These are phyloP conservation scores for Neurospora sp. DNA, from an alignment of 495 filamentous ascomycete genomes.

Conservation along the genomic window DNA sequence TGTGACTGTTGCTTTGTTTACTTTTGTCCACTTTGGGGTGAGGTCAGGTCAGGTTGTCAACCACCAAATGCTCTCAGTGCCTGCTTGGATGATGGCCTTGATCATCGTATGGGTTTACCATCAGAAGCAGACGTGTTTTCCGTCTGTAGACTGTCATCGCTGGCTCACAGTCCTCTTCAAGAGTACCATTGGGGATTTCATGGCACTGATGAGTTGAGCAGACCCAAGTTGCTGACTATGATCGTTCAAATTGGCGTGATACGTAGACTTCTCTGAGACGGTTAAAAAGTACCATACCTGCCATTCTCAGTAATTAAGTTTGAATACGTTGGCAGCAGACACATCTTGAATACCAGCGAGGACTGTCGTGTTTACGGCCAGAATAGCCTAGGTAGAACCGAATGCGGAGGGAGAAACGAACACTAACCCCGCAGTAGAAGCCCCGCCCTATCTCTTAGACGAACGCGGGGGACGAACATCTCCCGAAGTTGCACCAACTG, in stretches of 20 bases:
- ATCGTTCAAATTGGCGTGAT: background rate
- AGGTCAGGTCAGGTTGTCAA: background rate
- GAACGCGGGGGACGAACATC: background rate
- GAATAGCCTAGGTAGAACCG: background rate
- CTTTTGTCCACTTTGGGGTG: background rate
- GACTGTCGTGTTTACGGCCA: background rate
- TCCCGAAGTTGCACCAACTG: background rate
- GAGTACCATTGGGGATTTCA: background rate
- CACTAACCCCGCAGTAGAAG: background rate
- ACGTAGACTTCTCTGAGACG: background rate
- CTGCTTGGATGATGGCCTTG: background rate
- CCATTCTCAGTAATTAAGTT: background rate
- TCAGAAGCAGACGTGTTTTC: background rate
- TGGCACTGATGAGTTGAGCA: background rate
- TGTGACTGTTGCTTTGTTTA: background rate
- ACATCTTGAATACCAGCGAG: background rate
- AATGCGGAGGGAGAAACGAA: background rate
- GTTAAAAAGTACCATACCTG: background rate
- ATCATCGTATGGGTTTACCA: background rate
- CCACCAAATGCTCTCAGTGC: background rate
- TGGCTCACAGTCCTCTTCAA: background rate
- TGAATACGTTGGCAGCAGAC: background rate
- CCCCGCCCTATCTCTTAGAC: background rate
- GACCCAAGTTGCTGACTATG: background rate
- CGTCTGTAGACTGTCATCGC: background rate